These are phyloP conservation scores for Thelonectria olida DNA, from an alignment of 2,329 filamentous ascomycete species.

Conservation along the genomic window DNA sequence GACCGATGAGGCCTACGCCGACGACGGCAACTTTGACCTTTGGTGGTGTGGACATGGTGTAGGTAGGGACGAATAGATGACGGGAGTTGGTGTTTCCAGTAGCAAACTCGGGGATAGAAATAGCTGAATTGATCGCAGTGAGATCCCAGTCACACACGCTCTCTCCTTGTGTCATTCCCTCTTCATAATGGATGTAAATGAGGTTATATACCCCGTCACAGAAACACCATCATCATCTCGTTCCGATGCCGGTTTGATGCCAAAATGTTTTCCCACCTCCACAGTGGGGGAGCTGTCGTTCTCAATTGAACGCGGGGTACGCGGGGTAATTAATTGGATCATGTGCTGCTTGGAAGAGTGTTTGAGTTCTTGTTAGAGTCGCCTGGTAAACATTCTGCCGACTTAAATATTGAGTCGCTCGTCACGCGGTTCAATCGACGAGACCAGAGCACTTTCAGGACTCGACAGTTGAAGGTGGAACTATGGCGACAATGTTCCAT, in stretches of 20 bases:
- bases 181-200: background rate
- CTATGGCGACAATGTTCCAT: too few species aligned
- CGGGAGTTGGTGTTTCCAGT: too few species aligned
- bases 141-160: too few species aligned
- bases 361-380: background rate
- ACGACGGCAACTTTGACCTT: constrained; percentile 38
- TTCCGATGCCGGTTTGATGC: background rate
- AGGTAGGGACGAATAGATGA: too few species aligned
- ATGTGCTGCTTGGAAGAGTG: background rate
- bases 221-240: background rate
- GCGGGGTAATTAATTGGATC: background rate
- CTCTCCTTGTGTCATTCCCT: too few species aligned
- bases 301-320: background rate
- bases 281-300: background rate
- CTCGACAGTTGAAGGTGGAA: too few species aligned
- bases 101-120: too few species aligned
- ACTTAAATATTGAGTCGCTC: background rate
- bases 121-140: too few species aligned
- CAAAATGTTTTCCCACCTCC: constrained; percentile 20
- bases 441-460: too few species aligned
- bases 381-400: constrained; percentile 19
- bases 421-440: too few species aligned
- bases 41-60: constrained; percentile 18
- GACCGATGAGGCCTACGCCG: constrained; percentile 43
- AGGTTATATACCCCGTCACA: background rate